These are phyloP conservation scores for Marasmius fiardii DNA, from an alignment of 1,284 basidiomycete genomes.

Conservation along the genomic window DNA sequence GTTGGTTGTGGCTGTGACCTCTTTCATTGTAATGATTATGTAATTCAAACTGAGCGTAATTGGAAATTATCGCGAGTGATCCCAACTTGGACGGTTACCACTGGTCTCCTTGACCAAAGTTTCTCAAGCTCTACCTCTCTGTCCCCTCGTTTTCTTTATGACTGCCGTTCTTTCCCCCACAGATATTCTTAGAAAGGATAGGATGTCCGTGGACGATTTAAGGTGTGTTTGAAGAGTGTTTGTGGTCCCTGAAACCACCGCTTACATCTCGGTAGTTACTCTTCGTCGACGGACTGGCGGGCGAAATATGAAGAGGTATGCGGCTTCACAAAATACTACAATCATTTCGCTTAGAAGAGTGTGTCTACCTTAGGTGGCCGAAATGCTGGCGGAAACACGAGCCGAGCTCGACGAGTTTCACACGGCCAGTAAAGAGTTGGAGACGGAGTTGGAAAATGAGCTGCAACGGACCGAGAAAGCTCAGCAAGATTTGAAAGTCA, in stretches of 20 bases:
- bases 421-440: constrained; percentile 86
- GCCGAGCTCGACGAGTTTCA: constrained; percentile 92
- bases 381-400: constrained; percentile 83
- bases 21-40: no score
- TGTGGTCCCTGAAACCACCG: constrained; percentile 15
- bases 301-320: constrained; percentile 75
- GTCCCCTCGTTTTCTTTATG: constrained; percentile 38
- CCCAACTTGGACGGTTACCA: constrained; percentile 6
- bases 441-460: constrained; percentile 90
- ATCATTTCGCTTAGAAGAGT: constrained; percentile 9
- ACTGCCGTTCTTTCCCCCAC: constrained; percentile 61
- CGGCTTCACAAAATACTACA: constrained; percentile 1
- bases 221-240: constrained; percentile 36
- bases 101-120: not conserved
- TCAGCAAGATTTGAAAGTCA: constrained; percentile 78
- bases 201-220: constrained; percentile 63
- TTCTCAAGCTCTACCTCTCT: constrained; percentile 14
- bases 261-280: constrained; percentile 39
- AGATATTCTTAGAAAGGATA: constrained; percentile 56
- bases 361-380: constrained; percentile 58
- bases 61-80: not conserved
- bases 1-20: no score
- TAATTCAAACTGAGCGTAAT: not conserved
- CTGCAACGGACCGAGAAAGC: constrained; percentile 84
- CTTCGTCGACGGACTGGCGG: constrained; percentile 68